Conservation (phyloP, 2,329 filamentous ascomycete species). For the Thermochaetoides dissita region DNA sequence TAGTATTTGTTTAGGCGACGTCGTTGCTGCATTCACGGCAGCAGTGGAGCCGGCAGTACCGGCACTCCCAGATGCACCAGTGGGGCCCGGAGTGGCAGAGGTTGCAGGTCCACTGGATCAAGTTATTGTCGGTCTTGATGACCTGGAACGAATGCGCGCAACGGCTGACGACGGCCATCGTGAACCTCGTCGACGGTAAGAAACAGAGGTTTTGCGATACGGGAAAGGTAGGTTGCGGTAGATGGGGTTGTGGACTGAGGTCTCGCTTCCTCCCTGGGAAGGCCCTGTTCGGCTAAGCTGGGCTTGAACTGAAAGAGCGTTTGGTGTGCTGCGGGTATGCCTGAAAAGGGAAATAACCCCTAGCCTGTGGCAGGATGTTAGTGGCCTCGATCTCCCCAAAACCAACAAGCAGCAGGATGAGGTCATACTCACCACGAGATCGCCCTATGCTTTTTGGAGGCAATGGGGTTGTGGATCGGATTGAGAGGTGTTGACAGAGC, state of each 20-base stretch:
- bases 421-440: constrained; percentile 4
- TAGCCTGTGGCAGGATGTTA: constrained; percentile 9
- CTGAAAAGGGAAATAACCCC: constrained; percentile 10
- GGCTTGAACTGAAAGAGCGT: neutral
- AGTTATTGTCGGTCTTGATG: constrained; percentile 51
- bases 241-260: neutral
- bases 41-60: constrained; percentile 52
- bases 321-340: constrained; percentile 4
- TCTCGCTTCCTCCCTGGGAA: neutral
- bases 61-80: constrained; percentile 56
- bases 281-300: too few relatives aligned
- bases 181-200: constrained; percentile 9
- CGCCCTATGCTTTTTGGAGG: neutral
- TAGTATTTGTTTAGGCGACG: too few relatives aligned
- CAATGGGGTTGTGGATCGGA: neutral
- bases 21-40: constrained; percentile 27
- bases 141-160: constrained; percentile 51
- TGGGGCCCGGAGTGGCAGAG: constrained; percentile 50
- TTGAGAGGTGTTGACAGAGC: neutral
- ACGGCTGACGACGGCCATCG: constrained; percentile 34
- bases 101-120: constrained; percentile 53
- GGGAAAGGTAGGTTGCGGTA: constrained; percentile 5
- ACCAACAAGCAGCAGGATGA: neutral
- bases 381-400: constrained; percentile 1
- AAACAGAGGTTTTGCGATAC: neutral